Conservation (phyloP, 305 asterid genomes). For the Fraxinus paxiana region DNA sequence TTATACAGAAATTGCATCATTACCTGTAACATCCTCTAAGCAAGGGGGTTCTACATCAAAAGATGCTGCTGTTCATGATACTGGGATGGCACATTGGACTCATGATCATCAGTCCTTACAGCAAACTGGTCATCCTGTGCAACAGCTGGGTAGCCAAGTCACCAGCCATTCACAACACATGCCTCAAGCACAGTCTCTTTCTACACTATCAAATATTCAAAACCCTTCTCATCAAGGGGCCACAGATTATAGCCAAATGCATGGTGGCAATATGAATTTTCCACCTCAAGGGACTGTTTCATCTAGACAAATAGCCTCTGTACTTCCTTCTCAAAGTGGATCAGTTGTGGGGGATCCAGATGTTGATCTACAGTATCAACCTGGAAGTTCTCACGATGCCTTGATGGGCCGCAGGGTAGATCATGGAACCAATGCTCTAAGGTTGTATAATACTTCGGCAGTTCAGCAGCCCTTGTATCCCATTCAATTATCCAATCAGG, state of each 20-base stretch:
- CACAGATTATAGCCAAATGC: constrained; percentile 43
- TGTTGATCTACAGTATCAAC: constrained; percentile 51
- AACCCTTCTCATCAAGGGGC: constrained; percentile 41
- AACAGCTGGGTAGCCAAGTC: constrained; percentile 42
- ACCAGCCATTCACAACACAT: constrained; percentile 46
- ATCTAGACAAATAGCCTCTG: constrained; percentile 41
- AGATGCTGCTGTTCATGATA: constrained; percentile 41
- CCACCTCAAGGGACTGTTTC: constrained; percentile 39
- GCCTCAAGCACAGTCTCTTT: constrained; percentile 48
- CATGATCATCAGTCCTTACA: constrained; percentile 41
- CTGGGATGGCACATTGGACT: constrained; percentile 48
- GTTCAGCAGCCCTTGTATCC: constrained; percentile 54
- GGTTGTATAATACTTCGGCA: constrained; percentile 49
- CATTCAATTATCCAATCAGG: constrained; percentile 44
- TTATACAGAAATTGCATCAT: constrained; percentile 36
- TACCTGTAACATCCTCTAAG: constrained; percentile 33
- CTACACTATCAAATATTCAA: constrained; percentile 31
- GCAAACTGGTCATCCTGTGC: constrained; percentile 40
- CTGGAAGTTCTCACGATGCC: constrained; percentile 43
- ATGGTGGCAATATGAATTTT: constrained; percentile 36
- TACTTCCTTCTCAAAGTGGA: constrained; percentile 43
- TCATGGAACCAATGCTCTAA: constrained; percentile 45
- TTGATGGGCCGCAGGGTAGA: constrained; percentile 38
- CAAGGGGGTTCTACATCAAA: constrained; percentile 39
- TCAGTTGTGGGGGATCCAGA: constrained; percentile 40